Percentiles rank a stretch among this genome's conserved stretches.
Evolutionary conservation across 768 basidiomycete species (phyloP).

Genomic region (Phaeotremella skinneri): DNA sequence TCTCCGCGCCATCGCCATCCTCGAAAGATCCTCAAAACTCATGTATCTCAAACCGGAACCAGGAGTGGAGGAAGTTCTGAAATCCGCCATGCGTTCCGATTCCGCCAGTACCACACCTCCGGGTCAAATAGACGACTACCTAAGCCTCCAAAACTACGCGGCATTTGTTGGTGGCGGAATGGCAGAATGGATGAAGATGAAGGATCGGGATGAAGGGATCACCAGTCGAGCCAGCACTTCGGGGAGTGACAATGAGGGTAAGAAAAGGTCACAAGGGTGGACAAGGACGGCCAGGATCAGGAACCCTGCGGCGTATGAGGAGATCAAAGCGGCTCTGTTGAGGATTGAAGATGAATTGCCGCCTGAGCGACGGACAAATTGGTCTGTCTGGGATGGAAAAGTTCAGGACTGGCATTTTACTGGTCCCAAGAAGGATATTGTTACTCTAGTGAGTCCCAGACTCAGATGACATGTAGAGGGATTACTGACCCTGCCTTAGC

Average conservation of each 20-base stretch:
- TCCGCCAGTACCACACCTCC: conserved; percentile 3
- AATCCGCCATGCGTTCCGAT: neutral
- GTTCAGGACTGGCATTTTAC: conserved; percentile 32
- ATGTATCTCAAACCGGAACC: conserved; percentile 39
- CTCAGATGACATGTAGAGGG: neutral
- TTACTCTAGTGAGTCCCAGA: conserved; percentile 29
- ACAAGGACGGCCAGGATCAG: conserved; percentile 31
- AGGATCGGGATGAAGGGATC: neutral
- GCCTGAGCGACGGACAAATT: conserved; percentile 30
- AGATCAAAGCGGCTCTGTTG: conserved; percentile 32
- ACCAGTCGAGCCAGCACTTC: neutral
- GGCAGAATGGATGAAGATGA: conserved; percentile 3
- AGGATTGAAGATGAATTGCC: conserved; percentile 36
- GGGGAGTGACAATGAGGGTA: neutral
- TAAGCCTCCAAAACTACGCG: conserved; percentile 17
- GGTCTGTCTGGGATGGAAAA: conserved; percentile 38
- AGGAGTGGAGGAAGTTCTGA: conserved; percentile 18
- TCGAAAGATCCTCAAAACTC: conserved; percentile 40
- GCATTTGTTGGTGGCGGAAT: neutral
- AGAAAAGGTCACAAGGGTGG: conserved; percentile 17
- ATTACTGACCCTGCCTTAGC: conserved; percentile 18
- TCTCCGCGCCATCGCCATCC: conserved; percentile 29
- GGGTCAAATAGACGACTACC: conserved; percentile 32
- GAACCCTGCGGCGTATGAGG: conserved; percentile 39
- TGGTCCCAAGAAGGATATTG: conserved; percentile 25